These are phyloP conservation scores for Lepidium sativum DNA, from an alignment of 345 rosid genomes.

Conservation along the genomic window DNA sequence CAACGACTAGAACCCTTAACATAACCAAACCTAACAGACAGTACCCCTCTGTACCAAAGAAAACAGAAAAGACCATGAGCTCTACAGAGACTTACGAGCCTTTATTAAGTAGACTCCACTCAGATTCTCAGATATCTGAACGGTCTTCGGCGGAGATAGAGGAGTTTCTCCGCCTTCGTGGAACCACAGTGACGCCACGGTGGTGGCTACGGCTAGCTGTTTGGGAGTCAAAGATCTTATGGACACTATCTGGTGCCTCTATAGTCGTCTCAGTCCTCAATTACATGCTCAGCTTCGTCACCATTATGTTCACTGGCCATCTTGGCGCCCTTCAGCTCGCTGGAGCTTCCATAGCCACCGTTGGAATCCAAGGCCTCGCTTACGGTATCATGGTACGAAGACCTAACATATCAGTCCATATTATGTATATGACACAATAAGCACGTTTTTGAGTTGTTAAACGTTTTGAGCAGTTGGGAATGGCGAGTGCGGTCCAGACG, in stretches of 20 bases:
- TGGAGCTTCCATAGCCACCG: constrained; percentile 81
- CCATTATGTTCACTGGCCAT: constrained; percentile 71
- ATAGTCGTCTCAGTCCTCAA: constrained; percentile 59
- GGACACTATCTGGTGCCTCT: constrained; percentile 72
- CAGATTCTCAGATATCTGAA: constrained; percentile 42
- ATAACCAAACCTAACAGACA: constrained; percentile 1
- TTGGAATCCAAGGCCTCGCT: constrained; percentile 91
- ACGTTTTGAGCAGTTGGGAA: constrained; percentile 49
- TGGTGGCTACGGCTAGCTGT: constrained; percentile 69
- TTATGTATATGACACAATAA: not conserved
- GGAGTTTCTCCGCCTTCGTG: constrained; percentile 42
- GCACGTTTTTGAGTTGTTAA: not conserved
- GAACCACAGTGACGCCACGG: constrained; percentile 27
- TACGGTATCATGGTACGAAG: constrained; percentile 78
- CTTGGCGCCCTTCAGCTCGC: constrained; percentile 72
- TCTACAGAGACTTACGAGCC: constrained; percentile 35
- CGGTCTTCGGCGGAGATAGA: constrained; percentile 53
- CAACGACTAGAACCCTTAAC: constrained; percentile 13
- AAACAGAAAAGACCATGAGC: not conserved
- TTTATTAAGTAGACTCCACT: constrained; percentile 47
- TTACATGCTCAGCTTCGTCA: constrained; percentile 81
- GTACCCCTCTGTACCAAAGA: not conserved
- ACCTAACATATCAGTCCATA: not conserved
- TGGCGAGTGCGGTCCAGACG: constrained; percentile 97
- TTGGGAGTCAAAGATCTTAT: constrained; percentile 81